Evolutionary conservation across 495 filamentous ascomycete species (phyloP), one percentile per base, ranked within the genome.

Genomic region (Neurospora africana): DNA sequence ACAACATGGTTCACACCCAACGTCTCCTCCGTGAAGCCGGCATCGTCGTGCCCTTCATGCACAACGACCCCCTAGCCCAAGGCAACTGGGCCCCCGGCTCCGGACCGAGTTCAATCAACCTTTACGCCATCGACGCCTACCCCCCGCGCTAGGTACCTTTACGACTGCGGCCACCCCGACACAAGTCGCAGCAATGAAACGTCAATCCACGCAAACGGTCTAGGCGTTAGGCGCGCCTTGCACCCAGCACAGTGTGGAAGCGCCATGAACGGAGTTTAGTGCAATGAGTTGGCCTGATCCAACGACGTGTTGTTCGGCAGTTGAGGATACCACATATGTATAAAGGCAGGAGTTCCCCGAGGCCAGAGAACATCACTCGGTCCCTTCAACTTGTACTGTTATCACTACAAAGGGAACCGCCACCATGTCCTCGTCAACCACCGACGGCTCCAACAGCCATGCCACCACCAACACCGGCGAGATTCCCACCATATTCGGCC

Each of bases 401-500:
- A 10, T 36, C 15, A 36, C 39, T 5, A 67, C 47, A 38, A 33
- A 27, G 37, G 37, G 41, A 36, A 43, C 27, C 40, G 21, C 13
- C 5, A 68, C 35, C 23, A 68, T 69, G 38, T 23, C 35, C 23
- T 47, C 33, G 19, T 5, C 70, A 65, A 40, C 68, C 35, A 53
- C 69, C 21, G 5, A 72, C 65, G 71, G 40, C 17, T 39, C 39
- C 40, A 41, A 19, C 17, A 41, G 40, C 40, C 40, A 41, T 19
- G 40, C 2, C 15, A 40, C 39, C 6, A 76, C 74, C 35, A 83
- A 84, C 73, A 79, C 78, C 35, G 47, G 71, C 7, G 73, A 81
- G 2, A 87, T 88, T 74, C 72, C 81, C 19, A 75, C 80, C 69
- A 82, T 86, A 43, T 33, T 61, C 23, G 15, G 27, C 23, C 13